phyloP scores from a whole-genome alignment of 2,329 filamentous ascomycete genomes.

The Fusarium sp. region DNA sequence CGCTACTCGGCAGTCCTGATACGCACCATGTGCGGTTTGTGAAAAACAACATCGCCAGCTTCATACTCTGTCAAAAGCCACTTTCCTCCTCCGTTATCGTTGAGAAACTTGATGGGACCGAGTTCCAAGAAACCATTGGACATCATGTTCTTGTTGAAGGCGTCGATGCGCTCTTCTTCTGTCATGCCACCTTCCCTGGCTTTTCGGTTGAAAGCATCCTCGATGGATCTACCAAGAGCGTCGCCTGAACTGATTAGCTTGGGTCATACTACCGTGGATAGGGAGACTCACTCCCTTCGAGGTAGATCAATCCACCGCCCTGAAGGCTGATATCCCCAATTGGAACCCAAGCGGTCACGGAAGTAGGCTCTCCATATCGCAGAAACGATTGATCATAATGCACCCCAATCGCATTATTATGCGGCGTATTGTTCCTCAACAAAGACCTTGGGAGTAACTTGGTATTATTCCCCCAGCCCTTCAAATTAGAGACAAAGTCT shows the following conservation, averaged over 20 bases:
- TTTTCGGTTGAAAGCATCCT: conserved; percentile 39
- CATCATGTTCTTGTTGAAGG: conserved; percentile 71
- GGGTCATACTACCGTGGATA: too few species aligned
- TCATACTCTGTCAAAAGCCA: conserved; percentile 54
- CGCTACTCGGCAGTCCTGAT: accelerated
- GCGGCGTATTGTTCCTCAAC: conserved; percentile 66
- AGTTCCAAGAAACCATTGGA: conserved; percentile 63
- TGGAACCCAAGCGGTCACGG: conserved; percentile 67
- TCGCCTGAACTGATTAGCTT: conserved; percentile 4
- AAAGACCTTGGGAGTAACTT: conserved; percentile 43
- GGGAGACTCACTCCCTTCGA: conserved; percentile 19
- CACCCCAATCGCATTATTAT: conserved; percentile 67
- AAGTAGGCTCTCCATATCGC: conserved; percentile 64
- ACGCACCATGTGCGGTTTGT: conserved; percentile 43
- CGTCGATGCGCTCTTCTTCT: conserved; percentile 61
- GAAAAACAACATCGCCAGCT: conserved; percentile 55
- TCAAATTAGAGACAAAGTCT: conserved; percentile 13
- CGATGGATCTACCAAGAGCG: conserved; percentile 4
- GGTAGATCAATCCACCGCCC: conserved; percentile 23
- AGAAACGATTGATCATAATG: conserved; percentile 71
- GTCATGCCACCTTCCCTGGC: conserved; percentile 55
- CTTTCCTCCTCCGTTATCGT: conserved; percentile 38
- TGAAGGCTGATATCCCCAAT: conserved; percentile 57
- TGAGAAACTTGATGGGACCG: conserved; percentile 53
- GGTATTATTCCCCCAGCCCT: conserved; percentile 15